Percentiles rank a stretch among this genome's conserved stretches.
Evolutionary conservation across 2,329 filamentous ascomycete genomes (phyloP).

Genomic region (Xylariaceae sp.): DNA sequence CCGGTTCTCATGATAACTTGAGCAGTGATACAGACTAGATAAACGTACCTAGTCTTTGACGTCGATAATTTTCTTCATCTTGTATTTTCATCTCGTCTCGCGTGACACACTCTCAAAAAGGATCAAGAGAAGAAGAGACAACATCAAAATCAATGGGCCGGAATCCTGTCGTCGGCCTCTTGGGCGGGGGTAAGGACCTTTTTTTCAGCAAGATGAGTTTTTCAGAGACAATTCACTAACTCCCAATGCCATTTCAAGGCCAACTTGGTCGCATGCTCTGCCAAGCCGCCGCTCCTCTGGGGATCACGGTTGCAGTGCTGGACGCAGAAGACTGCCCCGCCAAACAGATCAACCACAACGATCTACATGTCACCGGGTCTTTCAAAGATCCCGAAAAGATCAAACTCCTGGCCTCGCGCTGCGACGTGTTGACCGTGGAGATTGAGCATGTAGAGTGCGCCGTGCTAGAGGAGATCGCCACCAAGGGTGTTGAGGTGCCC

Average conservation of each 20-base stretch:
- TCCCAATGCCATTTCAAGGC: slow-evolving; percentile 36
- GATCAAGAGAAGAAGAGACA: not conserved
- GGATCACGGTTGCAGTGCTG: slow-evolving; percentile 71
- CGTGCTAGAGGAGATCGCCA: slow-evolving; percentile 75
- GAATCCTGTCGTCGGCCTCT: slow-evolving; percentile 44
- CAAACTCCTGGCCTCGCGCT: slow-evolving; percentile 66
- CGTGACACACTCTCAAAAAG: not conserved
- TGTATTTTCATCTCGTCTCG: not conserved
- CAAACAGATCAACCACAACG: slow-evolving; percentile 75
- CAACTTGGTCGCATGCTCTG: slow-evolving; percentile 91
- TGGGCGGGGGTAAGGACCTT: slow-evolving; percentile 38
- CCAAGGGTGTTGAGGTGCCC: slow-evolving; percentile 52
- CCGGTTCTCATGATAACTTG: not conserved
- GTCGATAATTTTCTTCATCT: not conserved
- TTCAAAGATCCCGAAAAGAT: slow-evolving; percentile 82
- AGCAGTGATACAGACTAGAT: not conserved
- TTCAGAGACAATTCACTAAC: slow-evolving; percentile 2
- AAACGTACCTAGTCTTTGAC: not conserved
- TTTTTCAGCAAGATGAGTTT: not conserved
- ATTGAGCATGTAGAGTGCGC: slow-evolving; percentile 94
- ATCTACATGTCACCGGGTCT: slow-evolving; percentile 72
- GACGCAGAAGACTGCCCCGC: slow-evolving; percentile 73
- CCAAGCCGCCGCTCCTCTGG: slow-evolving; percentile 71
- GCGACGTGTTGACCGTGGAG: slow-evolving; percentile 83
- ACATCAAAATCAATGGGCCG: slow-evolving; percentile 12